A percentile compares a stretch with the other conserved stretches of the same genome.
Conservation (phyloP, 805 yeast genomes). For the Candida nanaspora region DNA sequence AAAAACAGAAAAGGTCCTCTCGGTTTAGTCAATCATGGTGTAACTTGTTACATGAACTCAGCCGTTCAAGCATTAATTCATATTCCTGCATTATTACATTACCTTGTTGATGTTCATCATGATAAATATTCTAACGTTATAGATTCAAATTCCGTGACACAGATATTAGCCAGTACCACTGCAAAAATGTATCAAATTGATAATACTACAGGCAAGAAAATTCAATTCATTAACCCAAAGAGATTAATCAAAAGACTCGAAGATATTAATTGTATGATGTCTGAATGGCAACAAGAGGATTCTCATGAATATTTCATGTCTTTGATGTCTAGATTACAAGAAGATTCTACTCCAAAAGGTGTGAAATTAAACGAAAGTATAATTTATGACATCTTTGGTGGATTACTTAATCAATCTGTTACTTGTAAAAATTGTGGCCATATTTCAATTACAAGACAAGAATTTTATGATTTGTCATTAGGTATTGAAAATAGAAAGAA, state of each 20-base stretch:
- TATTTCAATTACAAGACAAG: constrained; percentile 82
- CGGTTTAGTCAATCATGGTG: constrained; percentile 87
- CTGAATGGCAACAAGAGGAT: constrained; percentile 97
- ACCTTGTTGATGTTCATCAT: constrained; percentile 56
- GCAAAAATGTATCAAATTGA: constrained; percentile 63
- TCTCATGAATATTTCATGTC: constrained; percentile 97
- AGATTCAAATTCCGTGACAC: constrained; percentile 52
- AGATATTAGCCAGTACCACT: constrained; percentile 60
- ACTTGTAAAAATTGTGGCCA: constrained; percentile 79
- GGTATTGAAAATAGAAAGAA: constrained; percentile 55
- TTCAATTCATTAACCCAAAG: constrained; percentile 64
- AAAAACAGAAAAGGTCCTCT: constrained; percentile 43
- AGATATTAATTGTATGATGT: constrained; percentile 93
- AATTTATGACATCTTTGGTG: constrained; percentile 91
- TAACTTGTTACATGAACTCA: constrained; percentile 93
- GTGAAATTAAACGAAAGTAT: constrained; percentile 72
- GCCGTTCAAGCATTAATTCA: constrained; percentile 90
- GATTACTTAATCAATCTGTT: constrained; percentile 75
- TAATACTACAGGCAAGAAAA: constrained; percentile 26
- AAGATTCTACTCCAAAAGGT: constrained; percentile 90
- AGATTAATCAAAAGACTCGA: constrained; percentile 62
- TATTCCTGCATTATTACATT: constrained; percentile 85
- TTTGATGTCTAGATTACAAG: constrained; percentile 78
- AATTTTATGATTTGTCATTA: constrained; percentile 85
- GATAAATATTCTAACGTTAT: constrained; percentile 43